These are phyloP conservation scores for Dothideomycetidae sp. DNA, from an alignment of 2,329 filamentous ascomycete species.

Conservation along the genomic window DNA sequence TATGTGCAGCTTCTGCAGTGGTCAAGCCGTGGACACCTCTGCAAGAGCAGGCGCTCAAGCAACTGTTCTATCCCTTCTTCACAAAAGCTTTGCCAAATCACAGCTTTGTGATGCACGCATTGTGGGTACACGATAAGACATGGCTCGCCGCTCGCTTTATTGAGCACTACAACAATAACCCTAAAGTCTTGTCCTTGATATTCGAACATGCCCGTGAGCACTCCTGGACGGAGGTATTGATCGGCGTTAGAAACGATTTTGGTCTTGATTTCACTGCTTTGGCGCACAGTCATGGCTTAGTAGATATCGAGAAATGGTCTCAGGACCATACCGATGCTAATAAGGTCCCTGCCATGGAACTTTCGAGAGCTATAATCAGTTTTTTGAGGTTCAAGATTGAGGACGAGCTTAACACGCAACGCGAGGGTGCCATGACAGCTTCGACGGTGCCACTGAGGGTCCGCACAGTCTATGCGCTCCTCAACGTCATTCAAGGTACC, in stretches of 20 bases:
- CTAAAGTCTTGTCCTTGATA: conserved; percentile 52
- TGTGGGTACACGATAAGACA: conserved; percentile 79
- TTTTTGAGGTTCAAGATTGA: conserved; percentile 77
- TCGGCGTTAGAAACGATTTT: conserved; percentile 67
- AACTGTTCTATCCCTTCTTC: conserved; percentile 71
- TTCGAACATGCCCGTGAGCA: conserved; percentile 70
- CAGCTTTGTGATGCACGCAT: conserved; percentile 76
- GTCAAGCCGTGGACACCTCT: conserved; percentile 63
- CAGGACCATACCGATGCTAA: conserved; percentile 43
- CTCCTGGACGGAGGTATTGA: conserved; percentile 69
- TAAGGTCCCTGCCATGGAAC: conserved; percentile 39
- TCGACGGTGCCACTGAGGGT: conserved; percentile 60
- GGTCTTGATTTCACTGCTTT: conserved; percentile 76
- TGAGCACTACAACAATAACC: conserved; percentile 57
- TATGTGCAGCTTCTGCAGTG: conserved; percentile 64
- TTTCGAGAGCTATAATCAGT: conserved; percentile 58
- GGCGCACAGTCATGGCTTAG: conserved; percentile 64
- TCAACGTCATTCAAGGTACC: conserved; percentile 56
- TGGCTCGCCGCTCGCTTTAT: conserved; percentile 76
- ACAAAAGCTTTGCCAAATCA: conserved; percentile 63
- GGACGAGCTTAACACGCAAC: conserved; percentile 61
- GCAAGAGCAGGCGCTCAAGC: conserved; percentile 60
- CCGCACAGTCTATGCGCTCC: conserved; percentile 67
- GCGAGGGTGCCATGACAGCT: conserved; percentile 46
- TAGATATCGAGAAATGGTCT: conserved; percentile 72